A percentile compares a stretch with the other conserved stretches of the same genome.
phyloP scores from a whole-genome alignment of 2,329 filamentous ascomycete genomes.

The Cladosporium sp. region DNA sequence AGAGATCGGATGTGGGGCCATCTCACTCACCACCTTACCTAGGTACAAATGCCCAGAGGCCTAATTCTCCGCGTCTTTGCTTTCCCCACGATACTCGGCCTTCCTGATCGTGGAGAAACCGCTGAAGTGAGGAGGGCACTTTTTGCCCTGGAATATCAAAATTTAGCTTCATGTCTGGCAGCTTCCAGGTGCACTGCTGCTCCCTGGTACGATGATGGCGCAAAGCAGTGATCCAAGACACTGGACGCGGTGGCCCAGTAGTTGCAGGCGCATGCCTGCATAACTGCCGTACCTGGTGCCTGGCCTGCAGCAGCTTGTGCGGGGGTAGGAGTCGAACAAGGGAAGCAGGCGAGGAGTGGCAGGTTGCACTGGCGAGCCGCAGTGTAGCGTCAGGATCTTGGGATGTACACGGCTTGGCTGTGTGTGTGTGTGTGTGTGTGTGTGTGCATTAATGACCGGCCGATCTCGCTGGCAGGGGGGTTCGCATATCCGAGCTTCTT shows the following conservation, averaged over 20 bases:
- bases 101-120: no score
- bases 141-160: no score
- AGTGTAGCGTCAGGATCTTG: not conserved
- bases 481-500: not conserved
- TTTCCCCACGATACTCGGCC: not conserved
- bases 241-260: not conserved
- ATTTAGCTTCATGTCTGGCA: no score
- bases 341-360: not conserved
- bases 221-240: not conserved
- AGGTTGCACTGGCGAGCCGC: constrained; percentile 9
- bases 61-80: no score
- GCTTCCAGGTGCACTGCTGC: not conserved
- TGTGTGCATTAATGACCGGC: no score
- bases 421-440: no score
- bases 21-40: not conserved
- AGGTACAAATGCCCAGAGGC: no score
- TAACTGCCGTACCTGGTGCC: constrained; percentile 9
- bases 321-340: not conserved
- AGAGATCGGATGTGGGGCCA: not conserved
- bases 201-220: not conserved
- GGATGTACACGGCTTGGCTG: not conserved
- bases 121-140: no score
- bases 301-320: constrained; percentile 4
- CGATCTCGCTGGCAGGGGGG: no score
- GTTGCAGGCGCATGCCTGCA: not conserved